Percentiles rank a stretch among this genome's conserved stretches.
Evolutionary conservation across 1,139 yeast genomes (phyloP).

Genomic region (Kodamaea alishanica): DNA sequence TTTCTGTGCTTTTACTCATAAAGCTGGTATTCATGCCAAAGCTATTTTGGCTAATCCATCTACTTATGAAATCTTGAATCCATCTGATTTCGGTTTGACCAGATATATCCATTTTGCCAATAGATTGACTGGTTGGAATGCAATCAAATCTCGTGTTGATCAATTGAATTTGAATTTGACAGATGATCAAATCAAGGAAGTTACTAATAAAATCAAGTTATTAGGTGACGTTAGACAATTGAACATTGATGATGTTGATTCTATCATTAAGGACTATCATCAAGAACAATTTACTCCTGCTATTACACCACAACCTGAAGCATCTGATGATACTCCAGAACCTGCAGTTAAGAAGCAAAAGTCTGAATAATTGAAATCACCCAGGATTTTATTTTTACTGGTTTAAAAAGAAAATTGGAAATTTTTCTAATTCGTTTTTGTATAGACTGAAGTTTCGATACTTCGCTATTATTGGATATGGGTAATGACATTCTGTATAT

Average conservation of each 20-base stretch:
- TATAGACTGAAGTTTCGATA: neutral
- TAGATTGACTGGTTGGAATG: conserved; percentile 98
- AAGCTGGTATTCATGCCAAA: conserved; percentile 99
- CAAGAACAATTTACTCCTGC: conserved; percentile 50
- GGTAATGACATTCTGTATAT: conserved; percentile 1
- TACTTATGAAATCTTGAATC: conserved; percentile 93
- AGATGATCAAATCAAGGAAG: conserved; percentile 93
- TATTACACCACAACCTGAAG: conserved; percentile 21
- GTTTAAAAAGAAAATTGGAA: neutral
- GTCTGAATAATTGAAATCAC: conserved; percentile 19
- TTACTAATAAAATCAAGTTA: conserved; percentile 86
- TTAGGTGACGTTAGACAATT: conserved; percentile 94
- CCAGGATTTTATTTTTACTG: conserved; percentile 6
- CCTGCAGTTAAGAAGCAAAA: conserved; percentile 39
- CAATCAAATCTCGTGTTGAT: conserved; percentile 96
- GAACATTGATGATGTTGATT: conserved; percentile 95
- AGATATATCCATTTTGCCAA: conserved; percentile 97
- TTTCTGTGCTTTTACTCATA: conserved; percentile 98
- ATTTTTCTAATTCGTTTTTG: neutral
- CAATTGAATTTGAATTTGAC: conserved; percentile 87
- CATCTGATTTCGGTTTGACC: conserved; percentile 90
- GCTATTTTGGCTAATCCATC: conserved; percentile 98
- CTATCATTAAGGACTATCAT: conserved; percentile 92
- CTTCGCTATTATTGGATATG: neutral
- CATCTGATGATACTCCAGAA: conserved; percentile 22